phyloP scores from a whole-genome alignment of 495 filamentous ascomycete genomes.

The Chaetomium cochliodes region DNA sequence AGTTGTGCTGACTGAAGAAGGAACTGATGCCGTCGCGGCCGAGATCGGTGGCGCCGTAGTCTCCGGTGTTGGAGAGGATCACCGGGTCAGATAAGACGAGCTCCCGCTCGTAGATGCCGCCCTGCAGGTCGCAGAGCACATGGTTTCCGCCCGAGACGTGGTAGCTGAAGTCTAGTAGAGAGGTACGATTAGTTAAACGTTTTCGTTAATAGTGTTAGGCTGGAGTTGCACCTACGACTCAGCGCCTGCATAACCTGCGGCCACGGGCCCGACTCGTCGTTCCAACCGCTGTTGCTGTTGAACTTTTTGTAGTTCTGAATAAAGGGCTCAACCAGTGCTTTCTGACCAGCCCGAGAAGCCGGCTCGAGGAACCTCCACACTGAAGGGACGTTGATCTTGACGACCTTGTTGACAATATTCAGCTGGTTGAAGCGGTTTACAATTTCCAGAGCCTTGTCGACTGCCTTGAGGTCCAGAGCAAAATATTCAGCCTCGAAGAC shows the following conservation, averaged over 20 bases:
- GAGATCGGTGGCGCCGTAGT: conserved; percentile 30
- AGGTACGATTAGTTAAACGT: conserved; percentile 1
- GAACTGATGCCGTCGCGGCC: conserved; percentile 8
- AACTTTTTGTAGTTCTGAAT: conserved; percentile 45
- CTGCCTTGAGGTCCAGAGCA: conserved; percentile 37
- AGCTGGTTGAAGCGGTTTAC: conserved; percentile 39
- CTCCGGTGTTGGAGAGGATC: conserved; percentile 33
- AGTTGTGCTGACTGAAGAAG: conserved; percentile 14
- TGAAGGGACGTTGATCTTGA: conserved; percentile 38
- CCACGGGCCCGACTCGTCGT: conserved; percentile 26
- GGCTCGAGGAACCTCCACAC: conserved; percentile 28
- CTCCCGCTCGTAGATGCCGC: conserved; percentile 36
- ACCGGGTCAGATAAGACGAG: conserved; percentile 39
- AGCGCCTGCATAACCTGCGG: conserved; percentile 36
- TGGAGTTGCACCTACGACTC: conserved; percentile 4
- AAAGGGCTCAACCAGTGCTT: conserved; percentile 35
- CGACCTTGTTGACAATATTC: conserved; percentile 27
- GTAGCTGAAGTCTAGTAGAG: conserved; percentile 39
- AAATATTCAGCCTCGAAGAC: conserved; percentile 37
- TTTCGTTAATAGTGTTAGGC: conserved; percentile 1
- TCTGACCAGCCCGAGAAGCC: conserved; percentile 22
- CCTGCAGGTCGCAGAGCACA: conserved; percentile 44
- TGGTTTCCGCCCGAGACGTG: conserved; percentile 37
- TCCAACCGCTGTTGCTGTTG: conserved; percentile 47
- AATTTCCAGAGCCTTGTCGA: conserved; percentile 37